Conservation (phyloP, 768 basidiomycete genomes). For the Boletus tylopilopsis region DNA sequence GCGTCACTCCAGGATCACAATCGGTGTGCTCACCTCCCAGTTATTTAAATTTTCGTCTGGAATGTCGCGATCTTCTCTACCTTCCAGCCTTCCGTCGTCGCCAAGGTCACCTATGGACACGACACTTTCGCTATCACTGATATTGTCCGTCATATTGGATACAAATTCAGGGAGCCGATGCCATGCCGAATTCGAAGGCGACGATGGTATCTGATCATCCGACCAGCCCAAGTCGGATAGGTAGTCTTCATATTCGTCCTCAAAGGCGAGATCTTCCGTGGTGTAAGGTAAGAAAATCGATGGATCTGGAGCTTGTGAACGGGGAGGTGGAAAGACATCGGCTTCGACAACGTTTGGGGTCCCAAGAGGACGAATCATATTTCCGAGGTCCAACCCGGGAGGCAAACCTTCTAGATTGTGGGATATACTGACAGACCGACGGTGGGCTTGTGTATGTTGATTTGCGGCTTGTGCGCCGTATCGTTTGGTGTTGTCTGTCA, state of each 20-base stretch:
- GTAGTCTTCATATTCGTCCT: slow-evolving; percentile 96
- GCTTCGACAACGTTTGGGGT: slow-evolving; percentile 77
- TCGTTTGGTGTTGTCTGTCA: slow-evolving; percentile 81
- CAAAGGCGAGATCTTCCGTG: slow-evolving; percentile 90
- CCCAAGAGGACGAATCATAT: slow-evolving; percentile 69
- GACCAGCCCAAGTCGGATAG: slow-evolving; percentile 82
- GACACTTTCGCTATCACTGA: slow-evolving; percentile 94
- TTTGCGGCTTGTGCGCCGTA: slow-evolving; percentile 64
- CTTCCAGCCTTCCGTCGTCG: slow-evolving; percentile 68
- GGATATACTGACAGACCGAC: slow-evolving; percentile 80
- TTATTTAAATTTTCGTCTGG: slow-evolving; percentile 85
- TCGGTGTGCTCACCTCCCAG: slow-evolving; percentile 74
- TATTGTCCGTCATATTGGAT: slow-evolving; percentile 77
- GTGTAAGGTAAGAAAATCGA: slow-evolving; percentile 87
- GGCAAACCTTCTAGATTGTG: slow-evolving; percentile 76
- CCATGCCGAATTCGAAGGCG: slow-evolving; percentile 63
- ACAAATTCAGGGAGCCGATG: slow-evolving; percentile 76
- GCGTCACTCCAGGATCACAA: background rate
- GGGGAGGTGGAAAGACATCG: slow-evolving; percentile 94
- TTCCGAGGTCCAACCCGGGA: slow-evolving; percentile 69
- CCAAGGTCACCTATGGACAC: slow-evolving; percentile 86
- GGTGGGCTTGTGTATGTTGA: slow-evolving; percentile 57
- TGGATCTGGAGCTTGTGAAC: slow-evolving; percentile 80
- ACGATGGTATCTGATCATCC: slow-evolving; percentile 47
- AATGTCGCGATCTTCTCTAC: slow-evolving; percentile 57